phyloP scores from a whole-genome alignment of 495 filamentous ascomycete species.

The Talaromyces adpressus region DNA sequence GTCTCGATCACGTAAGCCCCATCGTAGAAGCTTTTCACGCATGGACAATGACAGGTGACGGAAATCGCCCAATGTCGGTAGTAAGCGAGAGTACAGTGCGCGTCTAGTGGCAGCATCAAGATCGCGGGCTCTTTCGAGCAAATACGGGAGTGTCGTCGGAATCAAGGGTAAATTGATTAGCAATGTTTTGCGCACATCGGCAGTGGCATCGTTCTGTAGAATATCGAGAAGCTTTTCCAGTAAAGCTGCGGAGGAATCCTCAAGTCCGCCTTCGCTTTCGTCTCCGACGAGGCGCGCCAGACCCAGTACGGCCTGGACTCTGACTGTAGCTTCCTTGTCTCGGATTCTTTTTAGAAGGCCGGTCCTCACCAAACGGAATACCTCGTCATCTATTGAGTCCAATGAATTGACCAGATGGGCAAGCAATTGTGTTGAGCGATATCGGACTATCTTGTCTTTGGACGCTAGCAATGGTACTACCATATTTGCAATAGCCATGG shows the following conservation, averaged over 20 bases:
- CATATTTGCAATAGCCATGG: constrained; percentile 59
- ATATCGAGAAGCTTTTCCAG: constrained; percentile 82
- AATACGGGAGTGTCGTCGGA: constrained; percentile 75
- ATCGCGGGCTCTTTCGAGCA: constrained; percentile 87
- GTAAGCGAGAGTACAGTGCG: constrained; percentile 77
- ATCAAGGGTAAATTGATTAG: constrained; percentile 83
- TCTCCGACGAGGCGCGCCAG: constrained; percentile 79
- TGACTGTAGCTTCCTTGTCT: constrained; percentile 87
- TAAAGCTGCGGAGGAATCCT: constrained; percentile 56
- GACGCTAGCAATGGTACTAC: constrained; percentile 63
- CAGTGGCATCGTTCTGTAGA: constrained; percentile 89
- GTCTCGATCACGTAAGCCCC: constrained; percentile 91
- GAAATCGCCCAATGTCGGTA: constrained; percentile 92
- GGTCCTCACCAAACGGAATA: constrained; percentile 72
- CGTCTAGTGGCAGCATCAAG: constrained; percentile 75
- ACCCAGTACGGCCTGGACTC: constrained; percentile 89
- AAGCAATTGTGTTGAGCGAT: constrained; percentile 81
- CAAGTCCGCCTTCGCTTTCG: constrained; percentile 64
- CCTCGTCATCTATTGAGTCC: constrained; percentile 80
- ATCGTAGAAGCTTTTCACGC: constrained; percentile 91
- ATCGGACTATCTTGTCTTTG: constrained; percentile 90
- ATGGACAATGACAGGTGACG: constrained; percentile 91
- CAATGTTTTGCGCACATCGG: constrained; percentile 82
- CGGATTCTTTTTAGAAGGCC: constrained; percentile 76
- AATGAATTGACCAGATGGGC: constrained; percentile 85